phyloP scores from a whole-genome alignment of 768 basidiomycete genomes.

The Gautieria morchelliformis region DNA sequence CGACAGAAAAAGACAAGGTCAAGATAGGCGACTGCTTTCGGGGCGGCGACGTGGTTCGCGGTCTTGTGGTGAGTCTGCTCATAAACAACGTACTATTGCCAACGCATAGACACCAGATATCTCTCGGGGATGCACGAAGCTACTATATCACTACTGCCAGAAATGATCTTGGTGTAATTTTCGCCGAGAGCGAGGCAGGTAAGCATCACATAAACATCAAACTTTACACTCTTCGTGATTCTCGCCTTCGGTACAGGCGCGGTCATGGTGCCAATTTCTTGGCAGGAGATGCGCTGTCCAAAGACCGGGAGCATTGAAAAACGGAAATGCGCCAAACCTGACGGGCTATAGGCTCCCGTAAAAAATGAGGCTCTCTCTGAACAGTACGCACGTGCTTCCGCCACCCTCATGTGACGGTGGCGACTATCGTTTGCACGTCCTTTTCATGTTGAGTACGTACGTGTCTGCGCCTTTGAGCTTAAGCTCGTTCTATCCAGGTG shows the following conservation, averaged over 20 bases:
- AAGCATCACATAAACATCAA: constrained; percentile 12
- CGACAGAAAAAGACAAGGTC: constrained; percentile 83
- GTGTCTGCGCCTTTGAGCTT: no score
- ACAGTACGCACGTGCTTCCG: no score
- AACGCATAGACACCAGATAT: constrained; percentile 45
- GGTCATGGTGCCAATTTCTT: constrained; percentile 78
- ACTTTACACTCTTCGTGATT: neutral
- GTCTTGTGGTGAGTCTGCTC: constrained; percentile 57
- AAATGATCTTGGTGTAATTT: constrained; percentile 86
- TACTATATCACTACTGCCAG: constrained; percentile 89
- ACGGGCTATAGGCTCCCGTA: constrained; percentile 33
- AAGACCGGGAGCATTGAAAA: constrained; percentile 72
- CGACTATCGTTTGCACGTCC: no score
- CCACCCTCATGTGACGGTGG: no score
- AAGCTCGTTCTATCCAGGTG: no score
- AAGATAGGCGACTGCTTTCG: constrained; percentile 88
- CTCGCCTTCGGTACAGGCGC: constrained; percentile 37
- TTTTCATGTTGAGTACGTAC: no score
- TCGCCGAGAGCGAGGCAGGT: constrained; percentile 84
- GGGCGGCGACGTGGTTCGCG: constrained; percentile 84
- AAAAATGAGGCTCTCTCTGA: no score
- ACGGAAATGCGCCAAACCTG: constrained; percentile 82
- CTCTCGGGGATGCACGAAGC: constrained; percentile 82
- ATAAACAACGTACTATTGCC: neutral
- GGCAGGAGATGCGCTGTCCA: constrained; percentile 87